phyloP scores from a whole-genome alignment of 768 basidiomycete species.

The Mycena vitilis region DNA sequence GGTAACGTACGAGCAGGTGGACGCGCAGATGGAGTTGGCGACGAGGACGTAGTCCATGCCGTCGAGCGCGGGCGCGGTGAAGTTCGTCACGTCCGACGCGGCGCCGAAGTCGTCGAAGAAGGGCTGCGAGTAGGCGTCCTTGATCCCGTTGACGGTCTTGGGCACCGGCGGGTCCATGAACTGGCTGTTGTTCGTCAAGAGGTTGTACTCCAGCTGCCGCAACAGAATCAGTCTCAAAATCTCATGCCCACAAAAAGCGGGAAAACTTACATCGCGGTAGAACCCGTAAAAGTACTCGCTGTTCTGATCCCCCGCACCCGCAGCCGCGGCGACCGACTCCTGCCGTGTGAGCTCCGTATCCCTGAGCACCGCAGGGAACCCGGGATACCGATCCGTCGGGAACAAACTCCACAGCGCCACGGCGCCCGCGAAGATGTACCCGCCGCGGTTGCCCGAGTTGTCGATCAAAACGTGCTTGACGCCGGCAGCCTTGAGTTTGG shows the following conservation, averaged over 20 bases:
- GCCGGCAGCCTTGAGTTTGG: conserved; percentile 15
- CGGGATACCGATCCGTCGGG: conserved; percentile 28
- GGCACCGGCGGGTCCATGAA: conserved; percentile 35
- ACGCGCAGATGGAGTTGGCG: conserved; percentile 32
- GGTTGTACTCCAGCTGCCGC: conserved; percentile 22
- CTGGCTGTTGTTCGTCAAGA: conserved; percentile 25
- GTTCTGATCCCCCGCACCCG: conserved; percentile 13
- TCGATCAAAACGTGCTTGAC: conserved; percentile 29
- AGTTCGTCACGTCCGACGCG: conserved; percentile 22
- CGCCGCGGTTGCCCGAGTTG: conserved; percentile 31
- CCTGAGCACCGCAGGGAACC: conserved; percentile 18
- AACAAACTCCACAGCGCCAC: conserved; percentile 21
- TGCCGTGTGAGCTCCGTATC: conserved; percentile 7
- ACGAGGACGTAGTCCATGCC: conserved; percentile 32
- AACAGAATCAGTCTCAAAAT: background rate
- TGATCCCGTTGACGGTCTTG: conserved; percentile 30
- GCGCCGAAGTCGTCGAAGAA: conserved; percentile 38
- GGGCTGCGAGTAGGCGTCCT: conserved; percentile 31
- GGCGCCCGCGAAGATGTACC: conserved; percentile 26
- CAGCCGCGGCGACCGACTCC: conserved; percentile 22
- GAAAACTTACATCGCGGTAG: conserved; percentile 22
- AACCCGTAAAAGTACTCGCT: conserved; percentile 26
- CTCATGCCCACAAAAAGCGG: too few relatives aligned
- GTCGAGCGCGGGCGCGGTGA: conserved; percentile 26
- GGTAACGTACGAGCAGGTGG: too few relatives aligned